Evolutionary conservation across 2,329 filamentous ascomycete species (phyloP).

Genomic region (Exophiala sp.): DNA sequence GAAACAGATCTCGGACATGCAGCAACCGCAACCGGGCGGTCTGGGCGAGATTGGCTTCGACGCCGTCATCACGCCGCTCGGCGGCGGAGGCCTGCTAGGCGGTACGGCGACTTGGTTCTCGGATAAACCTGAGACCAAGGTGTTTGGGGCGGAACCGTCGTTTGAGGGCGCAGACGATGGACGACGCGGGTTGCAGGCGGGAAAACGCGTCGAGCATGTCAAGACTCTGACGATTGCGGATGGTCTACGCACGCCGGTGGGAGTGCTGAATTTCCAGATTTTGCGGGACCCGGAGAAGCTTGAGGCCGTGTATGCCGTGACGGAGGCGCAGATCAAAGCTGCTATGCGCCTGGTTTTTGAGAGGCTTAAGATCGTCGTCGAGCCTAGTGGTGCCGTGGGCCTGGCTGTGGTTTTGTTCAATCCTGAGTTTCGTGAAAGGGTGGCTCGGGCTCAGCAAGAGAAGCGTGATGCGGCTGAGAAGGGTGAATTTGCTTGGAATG

Average conservation of each 20-base stretch:
- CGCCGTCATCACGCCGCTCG: slow-evolving; percentile 74
- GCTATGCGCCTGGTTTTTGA: slow-evolving; percentile 76
- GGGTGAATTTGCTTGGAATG: slow-evolving; percentile 56
- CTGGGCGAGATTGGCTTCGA: slow-evolving; percentile 47
- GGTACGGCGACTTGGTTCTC: slow-evolving; percentile 67
- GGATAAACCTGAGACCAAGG: slow-evolving; percentile 59
- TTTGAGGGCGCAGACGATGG: slow-evolving; percentile 82
- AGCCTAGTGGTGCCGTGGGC: slow-evolving; percentile 80
- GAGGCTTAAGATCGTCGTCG: slow-evolving; percentile 82
- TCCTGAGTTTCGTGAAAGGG: slow-evolving; percentile 69
- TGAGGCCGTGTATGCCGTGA: slow-evolving; percentile 63
- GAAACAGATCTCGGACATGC: slow-evolving; percentile 14
- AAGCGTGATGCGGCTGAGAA: slow-evolving; percentile 48
- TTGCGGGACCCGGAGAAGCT: slow-evolving; percentile 69
- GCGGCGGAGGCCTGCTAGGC: slow-evolving; percentile 80
- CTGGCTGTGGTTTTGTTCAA: slow-evolving; percentile 78
- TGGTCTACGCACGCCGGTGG: slow-evolving; percentile 78
- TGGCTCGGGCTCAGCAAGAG: slow-evolving; percentile 48
- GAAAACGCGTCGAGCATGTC: slow-evolving; percentile 59
- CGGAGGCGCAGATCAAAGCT: slow-evolving; percentile 71
- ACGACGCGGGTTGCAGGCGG: slow-evolving; percentile 61
- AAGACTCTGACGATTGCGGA: slow-evolving; percentile 79
- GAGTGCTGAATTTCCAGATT: slow-evolving; percentile 66
- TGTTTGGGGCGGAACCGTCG: slow-evolving; percentile 82
- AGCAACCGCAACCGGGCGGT: not conserved